Evolutionary conservation across 768 basidiomycete genomes (phyloP).

Genomic region (Pleurotus tuoliensis): DNA sequence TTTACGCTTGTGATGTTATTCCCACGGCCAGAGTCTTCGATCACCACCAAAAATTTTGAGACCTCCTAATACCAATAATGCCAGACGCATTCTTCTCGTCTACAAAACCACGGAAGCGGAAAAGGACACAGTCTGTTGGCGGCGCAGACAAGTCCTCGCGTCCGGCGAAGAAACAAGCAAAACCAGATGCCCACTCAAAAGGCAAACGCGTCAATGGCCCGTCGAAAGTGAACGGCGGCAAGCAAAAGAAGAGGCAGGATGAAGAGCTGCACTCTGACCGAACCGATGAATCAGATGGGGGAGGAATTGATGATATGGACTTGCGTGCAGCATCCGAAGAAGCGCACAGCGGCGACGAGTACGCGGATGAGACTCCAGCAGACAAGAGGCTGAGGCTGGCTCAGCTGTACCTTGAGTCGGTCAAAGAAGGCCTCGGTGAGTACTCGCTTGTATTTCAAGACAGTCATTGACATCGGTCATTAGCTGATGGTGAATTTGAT

Average conservation of each 20-base stretch:
- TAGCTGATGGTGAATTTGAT: slow-evolving; percentile 88
- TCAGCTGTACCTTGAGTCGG: slow-evolving; percentile 82
- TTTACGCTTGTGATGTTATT: too few relatives aligned
- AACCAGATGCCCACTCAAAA: not conserved
- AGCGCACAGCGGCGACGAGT: slow-evolving; percentile 74
- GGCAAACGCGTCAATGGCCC: slow-evolving; percentile 7
- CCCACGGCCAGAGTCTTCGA: too few relatives aligned
- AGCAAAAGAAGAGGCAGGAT: slow-evolving; percentile 34
- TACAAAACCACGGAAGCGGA: slow-evolving; percentile 13
- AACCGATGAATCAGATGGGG: slow-evolving; percentile 35
- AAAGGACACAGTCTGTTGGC: slow-evolving; percentile 2
- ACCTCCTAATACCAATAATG: slow-evolving; percentile 3
- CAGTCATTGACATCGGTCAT: not conserved
- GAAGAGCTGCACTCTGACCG: slow-evolving; percentile 82
- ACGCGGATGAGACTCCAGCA: slow-evolving; percentile 86
- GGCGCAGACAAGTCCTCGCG: not conserved
- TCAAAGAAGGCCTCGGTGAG: slow-evolving; percentile 73
- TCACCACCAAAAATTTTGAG: too few relatives aligned
- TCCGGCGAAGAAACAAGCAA: not conserved
- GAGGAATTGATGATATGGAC: slow-evolving; percentile 57
- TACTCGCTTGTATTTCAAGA: slow-evolving; percentile 3
- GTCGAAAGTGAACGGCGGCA: slow-evolving; percentile 17
- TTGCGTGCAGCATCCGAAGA: slow-evolving; percentile 51
- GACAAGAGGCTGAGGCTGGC: slow-evolving; percentile 90
- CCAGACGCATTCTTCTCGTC: slow-evolving; percentile 14